Evolutionary conservation across 202 grass and related monocot genomes (phyloP).

Genomic region (Schoenoplectus tabernaemontani): DNA sequence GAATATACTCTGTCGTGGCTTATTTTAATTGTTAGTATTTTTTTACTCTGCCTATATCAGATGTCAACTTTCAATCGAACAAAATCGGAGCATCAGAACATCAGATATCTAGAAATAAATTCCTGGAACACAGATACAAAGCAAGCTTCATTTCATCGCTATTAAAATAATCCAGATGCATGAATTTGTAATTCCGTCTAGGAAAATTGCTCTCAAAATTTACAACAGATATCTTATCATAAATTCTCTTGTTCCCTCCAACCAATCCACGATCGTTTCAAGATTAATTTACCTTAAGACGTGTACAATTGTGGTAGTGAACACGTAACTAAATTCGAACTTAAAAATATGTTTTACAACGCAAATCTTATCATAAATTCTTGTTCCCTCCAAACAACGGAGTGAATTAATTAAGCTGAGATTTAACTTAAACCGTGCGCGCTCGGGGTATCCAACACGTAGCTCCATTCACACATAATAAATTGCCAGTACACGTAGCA

Average conservation of each 20-base stretch:
- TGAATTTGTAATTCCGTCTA: neutral
- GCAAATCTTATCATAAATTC: neutral
- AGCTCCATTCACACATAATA: neutral
- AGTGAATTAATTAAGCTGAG: neutral
- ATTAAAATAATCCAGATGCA: neutral
- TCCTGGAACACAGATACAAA: neutral
- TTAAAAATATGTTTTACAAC: neutral
- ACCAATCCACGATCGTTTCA: neutral
- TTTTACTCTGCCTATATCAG: neutral
- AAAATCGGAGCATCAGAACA: neutral
- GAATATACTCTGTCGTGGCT: too few relatives aligned
- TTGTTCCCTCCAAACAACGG: neutral
- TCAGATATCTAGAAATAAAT: neutral
- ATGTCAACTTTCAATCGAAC: neutral
- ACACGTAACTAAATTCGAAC: neutral
- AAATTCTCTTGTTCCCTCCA: neutral
- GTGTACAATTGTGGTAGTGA: too few relatives aligned
- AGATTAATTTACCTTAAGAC: neutral
- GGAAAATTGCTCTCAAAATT: neutral
- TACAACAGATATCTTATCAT: neutral
- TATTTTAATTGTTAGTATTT: neutral
- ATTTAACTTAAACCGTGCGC: neutral
- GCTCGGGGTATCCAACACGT: neutral
- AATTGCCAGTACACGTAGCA: slow-evolving; percentile 11
- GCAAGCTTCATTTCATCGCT: neutral